Evolutionary conservation across 1,139 yeast species (phyloP), one percentile per base, ranked within the genome.

Genomic region (Saccharomyces uvarum): DNA sequence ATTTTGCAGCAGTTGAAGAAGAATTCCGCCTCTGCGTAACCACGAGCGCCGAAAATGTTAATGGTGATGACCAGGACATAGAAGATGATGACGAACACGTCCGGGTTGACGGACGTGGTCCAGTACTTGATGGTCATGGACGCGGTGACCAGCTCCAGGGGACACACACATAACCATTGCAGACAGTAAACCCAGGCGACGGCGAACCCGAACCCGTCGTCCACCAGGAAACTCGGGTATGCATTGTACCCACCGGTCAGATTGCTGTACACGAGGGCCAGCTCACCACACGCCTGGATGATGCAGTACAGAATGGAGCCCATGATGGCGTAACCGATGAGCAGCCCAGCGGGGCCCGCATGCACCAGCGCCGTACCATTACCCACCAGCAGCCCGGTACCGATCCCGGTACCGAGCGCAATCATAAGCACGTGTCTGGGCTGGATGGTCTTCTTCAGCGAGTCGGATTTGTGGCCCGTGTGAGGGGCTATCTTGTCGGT

Each of bases 391-490:
- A 86, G 71, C 54, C 93, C 93, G 2, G 89, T 83, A 72, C 96
- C 96, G 55, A 88, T 85, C 60, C 91, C 86, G 24, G 95, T 88
- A 19, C 95, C 96, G 51, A 88, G 77, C 42, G 95, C 88, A 59
- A 89, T 86, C 85, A 85, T 80, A 63, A 83, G 80, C 56, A 80
- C 68, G 63, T 80, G 83, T 54, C 83, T 70, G 27, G 78, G 73
- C 55, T 74, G 74, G 51, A 81, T 75, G 27, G 80, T 79, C 53
- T 81, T 75, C 59, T 78, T 77, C 53, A 81, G 73, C 47, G 67
- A 64, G 48, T 54, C 61, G 52, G 44, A 38, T 24, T 63, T 57
- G 21, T 56, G 58, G 6, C 52, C 49, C 26, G 57, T 49, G 14
- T 49, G 28, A 9, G 49, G 21, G 3, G 19, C 47, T 16, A 24